Evolutionary conservation across 805 yeast genomes (phyloP).

Genomic region (Candida germanica): DNA sequence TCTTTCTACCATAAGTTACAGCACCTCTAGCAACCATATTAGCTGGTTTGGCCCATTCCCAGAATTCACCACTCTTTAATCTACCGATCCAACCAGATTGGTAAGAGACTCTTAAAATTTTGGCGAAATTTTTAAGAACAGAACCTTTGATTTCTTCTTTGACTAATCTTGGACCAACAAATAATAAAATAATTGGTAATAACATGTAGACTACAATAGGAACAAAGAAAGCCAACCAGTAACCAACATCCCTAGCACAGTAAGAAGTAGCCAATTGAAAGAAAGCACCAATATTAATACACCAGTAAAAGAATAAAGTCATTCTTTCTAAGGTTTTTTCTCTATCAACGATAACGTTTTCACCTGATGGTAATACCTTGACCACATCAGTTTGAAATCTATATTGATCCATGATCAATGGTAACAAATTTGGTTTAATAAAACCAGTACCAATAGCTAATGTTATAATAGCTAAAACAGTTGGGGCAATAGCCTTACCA

Average conservation of each 20-base stretch:
- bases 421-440: slow-evolving; percentile 52
- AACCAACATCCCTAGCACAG: slow-evolving; percentile 50
- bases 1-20: slow-evolving; percentile 26
- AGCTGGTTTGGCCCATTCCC: slow-evolving; percentile 49
- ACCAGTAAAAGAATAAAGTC: slow-evolving; percentile 50
- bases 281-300: slow-evolving; percentile 55
- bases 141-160: slow-evolving; percentile 43
- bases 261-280: slow-evolving; percentile 51
- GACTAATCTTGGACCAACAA: slow-evolving; percentile 27
- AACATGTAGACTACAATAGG: slow-evolving; percentile 36
- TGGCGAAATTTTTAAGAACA: slow-evolving; percentile 33
- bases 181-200: slow-evolving; percentile 27
- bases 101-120: slow-evolving; percentile 40
- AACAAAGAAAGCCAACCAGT: slow-evolving; percentile 52
- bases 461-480: slow-evolving; percentile 37
- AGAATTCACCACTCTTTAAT: slow-evolving; percentile 36
- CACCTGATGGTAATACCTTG: slow-evolving; percentile 57
- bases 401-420: slow-evolving; percentile 44
- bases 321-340: slow-evolving; percentile 41
- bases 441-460: slow-evolving; percentile 50
- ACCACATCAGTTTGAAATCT: slow-evolving; percentile 60
- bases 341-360: slow-evolving; percentile 56
- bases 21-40: slow-evolving; percentile 42
- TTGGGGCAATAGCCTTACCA: slow-evolving; percentile 40
- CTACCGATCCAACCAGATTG: slow-evolving; percentile 43